phyloP scores from a whole-genome alignment of 495 filamentous ascomycete species.

The Daldinia vernicosa region DNA sequence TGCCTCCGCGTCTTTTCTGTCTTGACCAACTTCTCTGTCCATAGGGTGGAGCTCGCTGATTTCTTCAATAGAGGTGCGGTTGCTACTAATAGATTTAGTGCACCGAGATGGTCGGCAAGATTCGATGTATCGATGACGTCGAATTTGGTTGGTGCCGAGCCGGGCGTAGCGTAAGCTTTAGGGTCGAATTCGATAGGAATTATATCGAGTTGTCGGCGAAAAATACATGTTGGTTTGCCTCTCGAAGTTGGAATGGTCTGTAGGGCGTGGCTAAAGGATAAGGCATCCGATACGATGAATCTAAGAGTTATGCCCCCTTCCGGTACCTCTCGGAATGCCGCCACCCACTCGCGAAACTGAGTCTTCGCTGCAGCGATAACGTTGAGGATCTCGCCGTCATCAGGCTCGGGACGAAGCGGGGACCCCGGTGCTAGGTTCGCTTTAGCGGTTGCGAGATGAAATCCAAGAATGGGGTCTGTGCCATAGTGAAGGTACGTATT shows the following conservation, averaged over 20 bases:
- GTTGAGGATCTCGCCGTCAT: background rate
- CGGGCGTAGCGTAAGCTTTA: constrained; percentile 17
- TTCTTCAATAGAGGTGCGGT: constrained; percentile 35
- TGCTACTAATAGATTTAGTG: constrained; percentile 41
- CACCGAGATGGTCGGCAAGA: constrained; percentile 32
- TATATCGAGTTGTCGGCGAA: constrained; percentile 18
- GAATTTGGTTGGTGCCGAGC: constrained; percentile 38
- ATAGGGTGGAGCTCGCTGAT: constrained; percentile 38
- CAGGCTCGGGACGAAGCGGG: constrained; percentile 22
- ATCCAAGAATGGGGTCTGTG: constrained; percentile 44
- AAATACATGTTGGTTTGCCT: constrained; percentile 8
- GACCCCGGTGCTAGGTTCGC: constrained; percentile 21
- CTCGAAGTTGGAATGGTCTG: constrained; percentile 18
- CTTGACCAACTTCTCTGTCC: constrained; percentile 35
- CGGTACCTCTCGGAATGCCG: constrained; percentile 40
- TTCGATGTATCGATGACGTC: constrained; percentile 46
- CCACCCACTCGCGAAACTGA: constrained; percentile 49
- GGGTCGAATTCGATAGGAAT: constrained; percentile 22
- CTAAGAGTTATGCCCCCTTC: constrained; percentile 19
- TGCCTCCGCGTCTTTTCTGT: constrained; percentile 11
- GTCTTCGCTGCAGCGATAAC: constrained; percentile 35
- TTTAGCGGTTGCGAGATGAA: constrained; percentile 43
- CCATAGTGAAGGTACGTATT: constrained; percentile 37
- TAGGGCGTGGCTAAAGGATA: constrained; percentile 37
- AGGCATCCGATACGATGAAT: constrained; percentile 39